A percentile compares a stretch with the other conserved stretches of the same genome.
Evolutionary conservation across 2,329 filamentous ascomycete species (phyloP).

Genomic region (Aaosphaeria pasadenensis): DNA sequence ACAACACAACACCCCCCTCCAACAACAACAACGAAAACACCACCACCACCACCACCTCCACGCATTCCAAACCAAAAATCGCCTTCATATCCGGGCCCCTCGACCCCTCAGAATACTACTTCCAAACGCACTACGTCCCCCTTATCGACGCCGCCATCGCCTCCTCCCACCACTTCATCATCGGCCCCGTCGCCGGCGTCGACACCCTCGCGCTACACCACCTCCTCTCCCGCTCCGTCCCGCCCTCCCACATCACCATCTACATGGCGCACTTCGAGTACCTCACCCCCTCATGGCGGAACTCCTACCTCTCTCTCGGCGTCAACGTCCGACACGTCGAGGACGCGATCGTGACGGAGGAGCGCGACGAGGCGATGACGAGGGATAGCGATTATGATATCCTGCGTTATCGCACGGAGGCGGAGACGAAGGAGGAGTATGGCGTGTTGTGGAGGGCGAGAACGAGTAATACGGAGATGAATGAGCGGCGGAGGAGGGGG

Average conservation of each 20-base stretch:
- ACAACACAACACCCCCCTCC: background rate
- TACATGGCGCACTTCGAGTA: constrained; percentile 14
- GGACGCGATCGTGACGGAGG: constrained; percentile 16
- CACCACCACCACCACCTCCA: background rate
- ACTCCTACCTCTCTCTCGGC: background rate
- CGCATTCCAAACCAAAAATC: background rate
- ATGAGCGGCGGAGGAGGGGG: constrained; percentile 27
- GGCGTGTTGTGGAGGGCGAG: constrained; percentile 19
- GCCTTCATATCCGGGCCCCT: constrained; percentile 35
- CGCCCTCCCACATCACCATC: constrained; percentile 6
- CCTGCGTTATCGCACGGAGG: constrained; percentile 23
- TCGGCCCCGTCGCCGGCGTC: constrained; percentile 20
- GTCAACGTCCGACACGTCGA: constrained; percentile 15
- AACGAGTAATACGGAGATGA: constrained; percentile 37
- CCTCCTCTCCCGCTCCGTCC: constrained; percentile 12
- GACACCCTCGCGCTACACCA: constrained; percentile 25
- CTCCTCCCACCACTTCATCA: constrained; percentile 21
- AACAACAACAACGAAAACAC: background rate
- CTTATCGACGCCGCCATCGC: constrained; percentile 29
- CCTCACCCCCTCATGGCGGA: background rate
- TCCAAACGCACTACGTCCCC: constrained; percentile 26
- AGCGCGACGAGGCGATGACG: constrained; percentile 34
- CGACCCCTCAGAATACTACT: constrained; percentile 20
- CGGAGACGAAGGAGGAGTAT: constrained; percentile 25
- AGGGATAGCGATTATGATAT: constrained; percentile 33